These are phyloP conservation scores for Flaveria linearis DNA, from an alignment of 129 eudicot genomes.

Conservation along the genomic window DNA sequence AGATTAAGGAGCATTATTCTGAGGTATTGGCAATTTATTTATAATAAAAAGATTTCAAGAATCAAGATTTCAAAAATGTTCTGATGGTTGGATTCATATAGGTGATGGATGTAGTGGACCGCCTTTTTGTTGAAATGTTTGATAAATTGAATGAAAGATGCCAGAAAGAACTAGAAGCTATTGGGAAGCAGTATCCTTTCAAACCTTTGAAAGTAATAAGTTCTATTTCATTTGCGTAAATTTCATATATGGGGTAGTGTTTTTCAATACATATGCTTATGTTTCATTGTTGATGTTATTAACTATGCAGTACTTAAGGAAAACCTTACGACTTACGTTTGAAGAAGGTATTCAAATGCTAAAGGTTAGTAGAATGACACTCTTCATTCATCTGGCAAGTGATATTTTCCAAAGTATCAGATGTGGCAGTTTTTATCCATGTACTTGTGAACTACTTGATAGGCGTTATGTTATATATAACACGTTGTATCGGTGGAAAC, in stretches of 20 bases:
- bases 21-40: constrained; percentile 51
- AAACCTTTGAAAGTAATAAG: constrained; percentile 62
- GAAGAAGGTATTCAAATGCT: constrained; percentile 93
- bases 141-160: constrained; percentile 69
- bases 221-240: background rate
- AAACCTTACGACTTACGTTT: constrained; percentile 74
- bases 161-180: constrained; percentile 68
- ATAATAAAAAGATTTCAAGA: background rate
- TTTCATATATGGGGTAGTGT: background rate
- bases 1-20: constrained; percentile 73
- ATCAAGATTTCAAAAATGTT: background rate
- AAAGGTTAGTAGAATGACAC: constrained; percentile 45
- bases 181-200: constrained; percentile 83
- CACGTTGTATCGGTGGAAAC: background rate
- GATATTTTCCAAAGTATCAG: background rate
- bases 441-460: background rate
- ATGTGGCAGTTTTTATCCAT: background rate
- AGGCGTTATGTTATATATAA: background rate
- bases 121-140: constrained; percentile 78
- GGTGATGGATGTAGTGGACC: constrained; percentile 94
- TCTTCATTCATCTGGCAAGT: background rate
- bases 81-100: constrained; percentile 34
- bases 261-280: background rate
- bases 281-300: constrained; percentile 18
- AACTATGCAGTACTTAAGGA: constrained; percentile 65